Percentiles rank a stretch among this genome's conserved stretches.
phyloP scores from a whole-genome alignment of 2,329 filamentous ascomycete species.

The Ophiobolus disseminans region DNA sequence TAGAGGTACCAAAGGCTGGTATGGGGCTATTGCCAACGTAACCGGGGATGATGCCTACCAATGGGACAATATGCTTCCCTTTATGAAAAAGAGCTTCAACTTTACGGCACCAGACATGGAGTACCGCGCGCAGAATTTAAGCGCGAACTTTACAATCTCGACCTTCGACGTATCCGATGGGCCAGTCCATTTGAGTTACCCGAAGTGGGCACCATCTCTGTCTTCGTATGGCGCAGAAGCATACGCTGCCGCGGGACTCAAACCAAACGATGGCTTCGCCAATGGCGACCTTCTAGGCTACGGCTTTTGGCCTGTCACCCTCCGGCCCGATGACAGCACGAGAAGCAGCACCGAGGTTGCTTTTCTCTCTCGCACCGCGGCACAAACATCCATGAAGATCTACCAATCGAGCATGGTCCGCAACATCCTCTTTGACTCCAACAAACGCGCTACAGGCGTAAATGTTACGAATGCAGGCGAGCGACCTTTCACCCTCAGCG shows the following conservation, averaged over 20 bases:
- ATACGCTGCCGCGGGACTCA: constrained; percentile 10
- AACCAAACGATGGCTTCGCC: constrained; percentile 20
- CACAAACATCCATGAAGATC: constrained; percentile 2
- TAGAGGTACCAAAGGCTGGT: constrained; percentile 18
- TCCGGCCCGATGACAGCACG: constrained; percentile 24
- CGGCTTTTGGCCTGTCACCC: constrained; percentile 30
- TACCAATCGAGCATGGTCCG: constrained; percentile 9
- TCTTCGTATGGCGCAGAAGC: constrained; percentile 12
- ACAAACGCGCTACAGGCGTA: constrained; percentile 33
- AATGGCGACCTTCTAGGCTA: constrained; percentile 22
- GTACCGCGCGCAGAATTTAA: constrained; percentile 23
- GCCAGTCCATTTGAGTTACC: constrained; percentile 14
- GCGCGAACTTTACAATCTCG: constrained; percentile 12
- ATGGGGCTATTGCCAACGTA: constrained; percentile 15
- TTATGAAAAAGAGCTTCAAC: constrained; percentile 35
- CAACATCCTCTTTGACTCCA: constrained; percentile 44
- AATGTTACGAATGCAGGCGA: constrained; percentile 8
- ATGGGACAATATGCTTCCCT: constrained; percentile 32
- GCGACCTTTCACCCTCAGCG: constrained; percentile 22
- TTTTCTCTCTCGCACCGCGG: neutral
- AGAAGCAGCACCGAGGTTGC: constrained; percentile 5
- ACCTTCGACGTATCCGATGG: constrained; percentile 10
- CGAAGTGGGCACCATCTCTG: constrained; percentile 15
- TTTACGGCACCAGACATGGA: constrained; percentile 31
- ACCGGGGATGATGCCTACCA: constrained; percentile 34